Base-by-base conservation (phyloP, 225 moss, liverwort and hornwort species). In the Polytrichum commune region DNA sequence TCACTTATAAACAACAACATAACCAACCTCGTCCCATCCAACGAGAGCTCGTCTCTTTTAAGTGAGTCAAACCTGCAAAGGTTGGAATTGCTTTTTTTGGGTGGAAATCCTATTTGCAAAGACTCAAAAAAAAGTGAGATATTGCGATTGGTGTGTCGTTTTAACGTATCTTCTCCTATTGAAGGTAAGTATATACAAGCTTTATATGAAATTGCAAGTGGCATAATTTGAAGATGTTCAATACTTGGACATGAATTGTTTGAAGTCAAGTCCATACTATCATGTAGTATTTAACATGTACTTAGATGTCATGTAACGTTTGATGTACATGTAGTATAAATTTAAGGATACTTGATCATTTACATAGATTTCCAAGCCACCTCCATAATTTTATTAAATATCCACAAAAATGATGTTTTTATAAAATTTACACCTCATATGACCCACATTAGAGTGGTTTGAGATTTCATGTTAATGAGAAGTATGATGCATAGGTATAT, bases 1-100 rank as follows among this genome's bases (percentile, higher is more conserved):
- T 77, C 77, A 8, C 66, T 77, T n/a, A 29, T 67, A 46, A 61
- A 77, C 20, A 77, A 77, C 54, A 71, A 77, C 16, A 77, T 77
- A 5, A 67, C 66, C 1, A 18, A 29, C 13, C 5, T 77, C 1
- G 0, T 1, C 0, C 66, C 66, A 0, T 67, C 63, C 18, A 27
- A 27, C 1, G 63, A 63, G 18, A 63, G 63, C 28, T 63, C 63
- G 5, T 63, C 63, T 9, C 63, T 63, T 23, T 63, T 63, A 63
- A 63, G 63, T 0, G 28, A 63, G 32, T 16, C 53, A 10, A 77
- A 66, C 27, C 77, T 77, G 67, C 29, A 22, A 10, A 30, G 1
- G 10, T 67, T 60, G 29, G 66, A 72, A n/a, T 62, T 78, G 23
- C 64, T 78, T 22, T 78, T 69, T 18, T 60, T 73, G 38, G 78